A percentile compares a stretch with the other conserved stretches of the same genome.
Evolutionary conservation across 805 yeast genomes (phyloP).

Genomic region (Sugiyamaella floridensis): DNA sequence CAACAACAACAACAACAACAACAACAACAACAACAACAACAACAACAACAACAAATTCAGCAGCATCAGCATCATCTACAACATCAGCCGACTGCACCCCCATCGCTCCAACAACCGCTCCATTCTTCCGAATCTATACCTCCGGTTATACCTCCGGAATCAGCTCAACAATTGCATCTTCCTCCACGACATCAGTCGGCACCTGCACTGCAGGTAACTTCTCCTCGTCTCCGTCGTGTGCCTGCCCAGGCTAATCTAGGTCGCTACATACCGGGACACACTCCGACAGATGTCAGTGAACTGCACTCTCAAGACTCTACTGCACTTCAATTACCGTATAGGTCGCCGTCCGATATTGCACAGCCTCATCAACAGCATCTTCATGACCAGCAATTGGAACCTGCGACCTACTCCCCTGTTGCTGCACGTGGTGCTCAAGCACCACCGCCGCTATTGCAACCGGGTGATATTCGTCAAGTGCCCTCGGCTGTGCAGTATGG

Average conservation of each 20-base stretch:
- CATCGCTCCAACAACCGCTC: conserved; percentile 6
- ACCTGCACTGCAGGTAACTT: background rate
- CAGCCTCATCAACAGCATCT: background rate
- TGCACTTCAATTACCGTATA: background rate
- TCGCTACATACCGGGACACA: background rate
- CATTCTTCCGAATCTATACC: background rate
- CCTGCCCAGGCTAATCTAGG: background rate
- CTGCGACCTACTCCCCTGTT: background rate
- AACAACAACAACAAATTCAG: conserved; percentile 3
- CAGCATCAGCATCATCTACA: conserved; percentile 8
- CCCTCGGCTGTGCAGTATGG: background rate
- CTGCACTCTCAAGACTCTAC: background rate
- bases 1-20: background rate
- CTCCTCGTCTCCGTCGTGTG: background rate
- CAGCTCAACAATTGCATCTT: conserved; percentile 8
- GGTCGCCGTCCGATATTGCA: background rate
- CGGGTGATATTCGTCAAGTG: background rate
- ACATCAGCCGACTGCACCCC: conserved; percentile 7
- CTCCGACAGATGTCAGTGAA: background rate
- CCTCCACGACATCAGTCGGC: conserved; percentile 1
- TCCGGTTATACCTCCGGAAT: conserved; percentile 2
- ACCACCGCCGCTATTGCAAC: background rate
- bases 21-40: conserved; percentile 4
- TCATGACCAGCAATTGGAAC: background rate
- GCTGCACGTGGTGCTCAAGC: background rate